Percentiles rank a stretch among this genome's conserved stretches.
phyloP scores from a whole-genome alignment of 2,329 filamentous ascomycete genomes.

The Aspergillus fischeri region DNA sequence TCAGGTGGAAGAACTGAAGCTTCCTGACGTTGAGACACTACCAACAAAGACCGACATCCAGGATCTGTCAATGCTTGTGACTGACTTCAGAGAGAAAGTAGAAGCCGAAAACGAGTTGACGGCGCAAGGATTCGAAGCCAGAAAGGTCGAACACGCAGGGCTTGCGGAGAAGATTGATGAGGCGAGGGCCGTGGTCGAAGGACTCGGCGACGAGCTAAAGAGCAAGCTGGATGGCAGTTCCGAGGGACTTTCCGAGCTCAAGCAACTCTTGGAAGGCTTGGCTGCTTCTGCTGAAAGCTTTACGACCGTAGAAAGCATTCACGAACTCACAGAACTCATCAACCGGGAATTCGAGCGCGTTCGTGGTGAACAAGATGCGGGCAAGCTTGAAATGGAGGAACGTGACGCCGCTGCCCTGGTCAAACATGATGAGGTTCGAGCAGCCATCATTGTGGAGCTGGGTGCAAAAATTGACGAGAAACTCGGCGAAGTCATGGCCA shows the following conservation, averaged over 20 bases:
- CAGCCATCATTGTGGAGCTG: constrained; percentile 52
- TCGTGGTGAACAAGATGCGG: constrained; percentile 70
- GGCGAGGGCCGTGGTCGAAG: constrained; percentile 71
- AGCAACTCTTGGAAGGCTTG: constrained; percentile 62
- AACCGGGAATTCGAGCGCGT: constrained; percentile 85
- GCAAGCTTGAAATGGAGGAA: constrained; percentile 72
- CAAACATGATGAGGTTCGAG: constrained; percentile 58
- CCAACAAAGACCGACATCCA: constrained; percentile 73
- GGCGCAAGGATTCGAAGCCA: constrained; percentile 74
- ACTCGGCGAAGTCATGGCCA: constrained; percentile 73
- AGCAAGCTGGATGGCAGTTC: constrained; percentile 72
- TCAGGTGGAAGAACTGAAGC: constrained; percentile 67
- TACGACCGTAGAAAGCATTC: constrained; percentile 56
- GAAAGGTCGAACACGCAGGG: constrained; percentile 75
- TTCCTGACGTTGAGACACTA: constrained; percentile 66
- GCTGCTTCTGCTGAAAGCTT: constrained; percentile 54
- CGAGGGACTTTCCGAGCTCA: constrained; percentile 57
- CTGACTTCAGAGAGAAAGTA: constrained; percentile 62
- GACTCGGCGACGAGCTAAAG: constrained; percentile 72
- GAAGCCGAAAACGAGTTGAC: constrained; percentile 68
- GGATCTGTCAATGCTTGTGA: constrained; percentile 65
- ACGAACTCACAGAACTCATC: constrained; percentile 69
- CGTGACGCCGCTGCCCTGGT: constrained; percentile 52
- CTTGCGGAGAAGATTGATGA: constrained; percentile 74
- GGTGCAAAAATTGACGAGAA: constrained; percentile 66